These are phyloP conservation scores for Zymoseptoria crescenta DNA, from an alignment of 2,329 filamentous ascomycete genomes.

Conservation along the genomic window DNA sequence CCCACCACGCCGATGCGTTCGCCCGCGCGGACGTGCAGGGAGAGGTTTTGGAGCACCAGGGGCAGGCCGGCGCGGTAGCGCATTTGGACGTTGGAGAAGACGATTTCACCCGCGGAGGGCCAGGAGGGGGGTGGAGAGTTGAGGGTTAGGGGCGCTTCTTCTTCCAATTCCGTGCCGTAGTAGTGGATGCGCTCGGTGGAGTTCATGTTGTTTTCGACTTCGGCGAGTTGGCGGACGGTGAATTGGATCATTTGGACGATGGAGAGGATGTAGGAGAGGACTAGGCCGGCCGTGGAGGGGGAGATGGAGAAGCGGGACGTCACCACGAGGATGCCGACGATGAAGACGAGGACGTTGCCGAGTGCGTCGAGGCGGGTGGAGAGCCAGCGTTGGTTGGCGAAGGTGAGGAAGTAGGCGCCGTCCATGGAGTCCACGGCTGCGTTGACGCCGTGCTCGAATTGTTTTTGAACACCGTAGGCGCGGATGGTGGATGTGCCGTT, in stretches of 20 bases:
- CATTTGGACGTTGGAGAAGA: constrained; percentile 45
- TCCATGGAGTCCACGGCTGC: constrained; percentile 83
- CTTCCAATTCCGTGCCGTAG: constrained; percentile 78
- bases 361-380: constrained; percentile 77
- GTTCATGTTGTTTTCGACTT: constrained; percentile 98
- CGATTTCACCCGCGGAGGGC: constrained; percentile 73
- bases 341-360: constrained; percentile 77
- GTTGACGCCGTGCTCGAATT: constrained; percentile 64
- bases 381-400: constrained; percentile 91
- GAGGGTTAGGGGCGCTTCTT: constrained; percentile 79
- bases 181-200: constrained; percentile 85
- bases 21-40: constrained; percentile 63
- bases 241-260: constrained; percentile 97
- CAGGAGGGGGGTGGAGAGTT: constrained; percentile 63
- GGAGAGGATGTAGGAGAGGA: constrained; percentile 84
- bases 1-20: constrained; percentile 77
- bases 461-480: constrained; percentile 73
- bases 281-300: constrained; percentile 77
- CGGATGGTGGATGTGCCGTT: constrained; percentile 77
- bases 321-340: constrained; percentile 81
- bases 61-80: constrained; percentile 44
- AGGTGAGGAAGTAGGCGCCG: constrained; percentile 87
- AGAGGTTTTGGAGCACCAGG: constrained; percentile 42
- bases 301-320: constrained; percentile 80
- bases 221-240: constrained; percentile 83